Evolutionary conservation across 352 stramenopile genomes (phyloP), one percentile per base, ranked within the genome.

Genomic region (Phytophthora sp.): DNA sequence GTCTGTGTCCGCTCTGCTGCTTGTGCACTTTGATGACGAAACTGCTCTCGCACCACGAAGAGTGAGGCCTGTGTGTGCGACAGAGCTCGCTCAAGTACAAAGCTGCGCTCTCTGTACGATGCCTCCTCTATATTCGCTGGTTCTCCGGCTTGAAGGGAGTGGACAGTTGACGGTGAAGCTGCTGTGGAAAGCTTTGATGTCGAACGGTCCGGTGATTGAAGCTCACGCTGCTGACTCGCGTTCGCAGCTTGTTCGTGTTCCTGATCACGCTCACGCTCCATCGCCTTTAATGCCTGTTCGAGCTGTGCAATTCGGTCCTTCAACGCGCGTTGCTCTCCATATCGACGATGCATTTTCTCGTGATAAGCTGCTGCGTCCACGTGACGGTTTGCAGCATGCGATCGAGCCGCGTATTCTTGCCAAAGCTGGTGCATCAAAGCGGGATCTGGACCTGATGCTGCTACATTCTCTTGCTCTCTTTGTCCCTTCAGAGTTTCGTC

Each of bases 301-400:
- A 94, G 54, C 15, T 73, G 56, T 1, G 33, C 58, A 20, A 91
- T 74, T 0, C 76, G 74, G 23, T 90, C 81, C 1, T 84, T 84
- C 8, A 94, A 52, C 0, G 54, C 56, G 31, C 84, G 80, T 27
- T 77, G 73, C 29, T 92, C 83, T 38, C 73, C 84, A 65, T 94
- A 91, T 7, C 84, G 82, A 23, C 63, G 77, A 26, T 94, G 79
- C 82, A 92, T 89, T 56, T 86, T 86, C 26, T 81, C 79, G 11
- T 94, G 85, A 41, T 94, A 91, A 6, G 69, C 52, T 7, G 86
- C 62, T 5, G 63, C 66, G 62, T 90, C 76, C 9, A 90, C 51
- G 0, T 51, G 42, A 2, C 24, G 71, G 70, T 73, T 79, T 3
- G 77, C 53, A 51, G 76, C 68, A 23, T 79, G 79, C 2, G 77